phyloP scores from a whole-genome alignment of 306 rosid genomes.

The Arachis hypogaea region DNA sequence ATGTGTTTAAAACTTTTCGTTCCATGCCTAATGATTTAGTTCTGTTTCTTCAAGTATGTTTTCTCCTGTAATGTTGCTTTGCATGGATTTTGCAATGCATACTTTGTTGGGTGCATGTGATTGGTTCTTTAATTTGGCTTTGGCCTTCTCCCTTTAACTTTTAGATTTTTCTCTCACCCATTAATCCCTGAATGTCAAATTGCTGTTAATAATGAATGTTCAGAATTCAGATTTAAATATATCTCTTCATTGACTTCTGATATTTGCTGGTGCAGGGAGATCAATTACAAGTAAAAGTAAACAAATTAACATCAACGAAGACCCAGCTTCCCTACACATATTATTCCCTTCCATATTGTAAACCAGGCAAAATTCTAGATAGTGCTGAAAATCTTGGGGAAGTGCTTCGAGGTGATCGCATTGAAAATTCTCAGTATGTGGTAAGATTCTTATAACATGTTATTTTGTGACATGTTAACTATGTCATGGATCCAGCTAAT shows the following conservation, averaged over 20 bases:
- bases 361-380: slow-evolving; percentile 71
- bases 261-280: slow-evolving; percentile 74
- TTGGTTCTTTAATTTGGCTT: slow-evolving; percentile 6
- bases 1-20: neutral
- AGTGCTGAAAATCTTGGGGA: slow-evolving; percentile 97
- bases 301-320: slow-evolving; percentile 87
- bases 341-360: slow-evolving; percentile 83
- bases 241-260: slow-evolving; percentile 6
- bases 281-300: slow-evolving; percentile 89
- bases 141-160: neutral
- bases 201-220: slow-evolving; percentile 1
- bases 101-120: neutral
- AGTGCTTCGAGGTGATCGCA: slow-evolving; percentile 98
- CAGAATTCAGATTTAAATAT: slow-evolving; percentile 20
- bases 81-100: slow-evolving; percentile 9
- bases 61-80: slow-evolving; percentile 10
- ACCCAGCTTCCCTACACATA: slow-evolving; percentile 94
- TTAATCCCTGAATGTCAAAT: neutral
- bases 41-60: neutral
- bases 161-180: neutral
- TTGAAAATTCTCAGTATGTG: slow-evolving; percentile 85
- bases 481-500: slow-evolving; percentile 34
- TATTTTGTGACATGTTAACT: slow-evolving; percentile 6
- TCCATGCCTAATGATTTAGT: slow-evolving; percentile 23
- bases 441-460: slow-evolving; percentile 52